phyloP scores from a whole-genome alignment of 129 eudicot genomes.

The Smallanthus sonchifolius region DNA sequence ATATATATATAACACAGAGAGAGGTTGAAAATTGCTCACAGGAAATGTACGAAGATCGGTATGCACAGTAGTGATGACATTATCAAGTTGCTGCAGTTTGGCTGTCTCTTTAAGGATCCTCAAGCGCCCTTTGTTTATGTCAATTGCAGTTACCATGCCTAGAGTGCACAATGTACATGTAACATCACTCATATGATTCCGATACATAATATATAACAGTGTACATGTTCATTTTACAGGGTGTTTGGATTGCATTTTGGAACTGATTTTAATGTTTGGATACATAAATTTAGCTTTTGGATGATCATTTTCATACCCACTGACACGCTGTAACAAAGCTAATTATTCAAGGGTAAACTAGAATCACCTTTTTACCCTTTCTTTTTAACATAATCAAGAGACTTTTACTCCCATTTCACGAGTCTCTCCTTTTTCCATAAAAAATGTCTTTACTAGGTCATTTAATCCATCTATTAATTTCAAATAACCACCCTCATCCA shows the following conservation, averaged over 20 bases:
- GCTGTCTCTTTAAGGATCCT: conserved; percentile 86
- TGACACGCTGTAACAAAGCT: not conserved
- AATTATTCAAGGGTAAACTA: not conserved
- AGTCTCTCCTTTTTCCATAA: not conserved
- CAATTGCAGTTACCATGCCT: conserved; percentile 84
- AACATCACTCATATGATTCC: not conserved
- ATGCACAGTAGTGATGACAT: conserved; percentile 62
- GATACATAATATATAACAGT: not conserved
- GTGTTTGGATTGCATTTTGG: not conserved
- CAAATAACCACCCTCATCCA: not conserved
- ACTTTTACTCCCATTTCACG: not conserved
- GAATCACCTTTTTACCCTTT: not conserved
- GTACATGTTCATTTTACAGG: not conserved
- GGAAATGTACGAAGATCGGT: conserved; percentile 69
- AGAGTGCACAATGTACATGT: conserved; percentile 21
- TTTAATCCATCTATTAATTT: not conserved
- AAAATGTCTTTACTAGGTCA: not conserved
- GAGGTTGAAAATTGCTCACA: conserved; percentile 36
- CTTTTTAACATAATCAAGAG: not conserved
- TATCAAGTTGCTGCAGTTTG: conserved; percentile 58
- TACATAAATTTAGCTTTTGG: not conserved
- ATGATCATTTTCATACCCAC: not conserved
- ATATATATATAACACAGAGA: not conserved
- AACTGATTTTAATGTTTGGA: not conserved
- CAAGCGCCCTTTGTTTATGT: conserved; percentile 81